Evolutionary conservation across 2,329 filamentous ascomycete species (phyloP).

Genomic region (Fusarium solani-melongenae): DNA sequence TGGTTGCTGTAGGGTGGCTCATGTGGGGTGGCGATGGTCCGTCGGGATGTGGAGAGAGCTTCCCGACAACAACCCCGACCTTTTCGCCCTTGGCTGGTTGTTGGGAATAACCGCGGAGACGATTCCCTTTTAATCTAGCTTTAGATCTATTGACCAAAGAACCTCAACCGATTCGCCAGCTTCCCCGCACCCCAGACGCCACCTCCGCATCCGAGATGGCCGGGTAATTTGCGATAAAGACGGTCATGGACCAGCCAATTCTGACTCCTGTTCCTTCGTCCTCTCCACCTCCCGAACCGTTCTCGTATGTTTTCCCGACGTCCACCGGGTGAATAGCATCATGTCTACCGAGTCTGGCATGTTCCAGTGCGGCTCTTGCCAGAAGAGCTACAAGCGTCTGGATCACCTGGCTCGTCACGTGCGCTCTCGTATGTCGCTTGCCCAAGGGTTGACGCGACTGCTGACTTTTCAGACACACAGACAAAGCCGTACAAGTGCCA

Average conservation of each 20-base stretch:
- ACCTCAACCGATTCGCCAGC: neutral
- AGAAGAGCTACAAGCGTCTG: conserved; percentile 43
- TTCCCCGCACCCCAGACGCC: conserved; percentile 4
- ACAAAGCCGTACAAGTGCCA: conserved; percentile 46
- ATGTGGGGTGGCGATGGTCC: neutral
- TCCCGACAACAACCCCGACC: neutral
- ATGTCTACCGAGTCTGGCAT: conserved; percentile 28
- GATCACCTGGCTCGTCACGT: conserved; percentile 49
- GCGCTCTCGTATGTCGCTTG: conserved; percentile 44
- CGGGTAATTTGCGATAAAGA: neutral
- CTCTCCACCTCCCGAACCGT: neutral
- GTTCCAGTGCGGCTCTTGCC: conserved; percentile 45
- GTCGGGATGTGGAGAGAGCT: conserved; percentile 1
- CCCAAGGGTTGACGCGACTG: neutral
- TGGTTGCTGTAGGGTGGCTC: neutral
- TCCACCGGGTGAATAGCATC: conserved; percentile 3
- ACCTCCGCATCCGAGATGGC: conserved; percentile 3
- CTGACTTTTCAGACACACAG: conserved; percentile 43
- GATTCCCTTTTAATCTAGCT: neutral
- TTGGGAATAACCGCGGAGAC: neutral
- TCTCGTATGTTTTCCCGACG: neutral
- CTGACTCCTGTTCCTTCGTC: neutral
- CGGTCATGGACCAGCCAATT: neutral
- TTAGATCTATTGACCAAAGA: neutral
- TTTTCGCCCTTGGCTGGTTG: neutral